A percentile compares a stretch with the other conserved stretches of the same genome.
phyloP scores from a whole-genome alignment of 2,329 filamentous ascomycete species.

The Myriosclerotinia curreyana region DNA sequence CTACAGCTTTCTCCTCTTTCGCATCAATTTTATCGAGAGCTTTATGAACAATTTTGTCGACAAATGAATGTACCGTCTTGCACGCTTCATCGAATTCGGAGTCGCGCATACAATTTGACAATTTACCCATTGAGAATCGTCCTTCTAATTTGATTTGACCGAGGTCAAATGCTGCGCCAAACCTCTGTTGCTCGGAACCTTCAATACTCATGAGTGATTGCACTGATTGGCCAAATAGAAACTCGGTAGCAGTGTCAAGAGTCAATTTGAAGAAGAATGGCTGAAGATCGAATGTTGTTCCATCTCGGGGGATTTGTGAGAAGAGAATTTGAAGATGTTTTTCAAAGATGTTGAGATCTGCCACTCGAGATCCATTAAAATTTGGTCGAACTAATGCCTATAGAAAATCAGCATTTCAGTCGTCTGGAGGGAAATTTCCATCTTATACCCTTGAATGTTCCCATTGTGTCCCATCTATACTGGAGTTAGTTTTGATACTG shows the following conservation, averaged over 20 bases:
- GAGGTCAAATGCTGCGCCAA: slow-evolving; percentile 50
- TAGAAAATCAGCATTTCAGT: not conserved
- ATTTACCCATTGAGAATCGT: slow-evolving; percentile 44
- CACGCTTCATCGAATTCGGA: slow-evolving; percentile 36
- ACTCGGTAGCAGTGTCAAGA: slow-evolving; percentile 43
- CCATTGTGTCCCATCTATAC: slow-evolving; percentile 51
- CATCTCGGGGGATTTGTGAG: slow-evolving; percentile 54
- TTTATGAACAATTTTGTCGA: slow-evolving; percentile 48
- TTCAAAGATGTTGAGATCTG: slow-evolving; percentile 70
- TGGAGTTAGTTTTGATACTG: slow-evolving; percentile 8
- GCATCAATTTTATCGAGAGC: slow-evolving; percentile 36
- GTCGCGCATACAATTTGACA: slow-evolving; percentile 33
- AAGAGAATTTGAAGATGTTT: slow-evolving; percentile 62
- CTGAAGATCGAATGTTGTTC: slow-evolving; percentile 58
- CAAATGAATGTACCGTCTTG: slow-evolving; percentile 46
- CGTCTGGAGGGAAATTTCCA: not conserved
- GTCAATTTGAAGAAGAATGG: slow-evolving; percentile 59
- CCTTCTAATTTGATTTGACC: slow-evolving; percentile 43
- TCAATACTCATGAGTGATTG: slow-evolving; percentile 35
- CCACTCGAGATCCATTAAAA: slow-evolving; percentile 54
- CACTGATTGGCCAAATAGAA: slow-evolving; percentile 58
- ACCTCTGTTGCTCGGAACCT: slow-evolving; percentile 40
- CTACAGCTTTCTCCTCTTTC: slow-evolving; percentile 40
- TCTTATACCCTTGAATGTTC: slow-evolving; percentile 40
- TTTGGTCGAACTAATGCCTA: slow-evolving; percentile 51